Percentiles rank a stretch among this genome's conserved stretches.
Evolutionary conservation across 129 eudicot genomes (phyloP).

Genomic region (Helianthus tuberosus): DNA sequence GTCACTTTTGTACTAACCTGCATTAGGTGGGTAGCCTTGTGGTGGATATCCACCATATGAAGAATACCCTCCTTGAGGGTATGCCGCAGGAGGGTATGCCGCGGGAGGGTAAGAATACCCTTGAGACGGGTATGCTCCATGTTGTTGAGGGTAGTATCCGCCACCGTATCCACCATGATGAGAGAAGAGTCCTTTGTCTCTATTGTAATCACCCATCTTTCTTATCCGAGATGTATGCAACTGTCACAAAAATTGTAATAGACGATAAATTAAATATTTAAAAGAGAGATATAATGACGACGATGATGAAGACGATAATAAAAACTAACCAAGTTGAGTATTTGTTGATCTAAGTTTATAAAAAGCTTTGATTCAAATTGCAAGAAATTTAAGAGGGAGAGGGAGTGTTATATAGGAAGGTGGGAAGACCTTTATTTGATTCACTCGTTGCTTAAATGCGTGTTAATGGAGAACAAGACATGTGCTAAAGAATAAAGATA

Average conservation of each 20-base stretch:
- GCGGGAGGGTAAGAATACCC: slow-evolving; percentile 43
- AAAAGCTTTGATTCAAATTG: slow-evolving; percentile 19
- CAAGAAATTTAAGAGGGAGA: slow-evolving; percentile 3
- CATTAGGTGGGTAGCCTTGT: no score
- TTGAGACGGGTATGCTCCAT: slow-evolving; percentile 37
- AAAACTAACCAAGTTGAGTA: slow-evolving; percentile 25
- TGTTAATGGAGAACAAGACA: slow-evolving; percentile 23
- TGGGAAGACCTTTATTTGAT: slow-evolving; percentile 18
- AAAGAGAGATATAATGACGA: not conserved
- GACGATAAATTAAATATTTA: not conserved
- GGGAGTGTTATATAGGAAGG: slow-evolving; percentile 27
- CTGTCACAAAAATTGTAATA: not conserved
- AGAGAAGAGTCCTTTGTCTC: slow-evolving; percentile 63
- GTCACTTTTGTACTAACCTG: slow-evolving; percentile 1
- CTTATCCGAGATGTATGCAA: not conserved
- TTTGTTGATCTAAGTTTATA: not conserved
- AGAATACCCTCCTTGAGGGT: slow-evolving; percentile 30
- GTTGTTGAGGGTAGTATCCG: slow-evolving; percentile 46
- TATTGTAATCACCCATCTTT: slow-evolving; percentile 28
- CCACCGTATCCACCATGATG: slow-evolving; percentile 40
- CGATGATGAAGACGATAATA: not conserved
- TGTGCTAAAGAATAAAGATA: not conserved
- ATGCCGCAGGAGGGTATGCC: slow-evolving; percentile 37
- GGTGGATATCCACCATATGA: slow-evolving; percentile 21
- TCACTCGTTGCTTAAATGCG: slow-evolving; percentile 22